Evolutionary conservation across 495 filamentous ascomycete species (phyloP), one percentile per base, ranked within the genome.

Genomic region (Lepidopterella palustris): DNA sequence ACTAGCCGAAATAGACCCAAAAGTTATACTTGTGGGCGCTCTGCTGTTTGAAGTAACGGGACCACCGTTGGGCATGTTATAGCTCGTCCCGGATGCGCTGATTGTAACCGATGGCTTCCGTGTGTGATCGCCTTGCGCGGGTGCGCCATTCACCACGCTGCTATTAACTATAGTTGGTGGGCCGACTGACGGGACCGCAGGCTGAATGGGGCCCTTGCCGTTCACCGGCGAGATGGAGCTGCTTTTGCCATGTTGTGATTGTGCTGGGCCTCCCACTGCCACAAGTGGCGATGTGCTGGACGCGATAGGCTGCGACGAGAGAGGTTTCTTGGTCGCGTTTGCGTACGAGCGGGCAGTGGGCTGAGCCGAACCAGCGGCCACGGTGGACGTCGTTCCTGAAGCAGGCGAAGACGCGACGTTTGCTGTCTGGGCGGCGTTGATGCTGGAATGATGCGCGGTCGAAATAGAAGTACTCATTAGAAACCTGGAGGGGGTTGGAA

Each of bases 91-190:
- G 60, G 85, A 82, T 50, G 89, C 85, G 68, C 80, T 90, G 75
- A 96, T 95, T 56, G 89, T 93, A 58, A 96, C 87, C 3, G 90
- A 92, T 55, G 84, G 84, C 75, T 93, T 93, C 59, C 88, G 82
- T 61, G 75, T 80, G 76, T 97, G 92, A 61, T 92, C 87, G 57
- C 73, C 76, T 18, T 68, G 49, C 49, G 75, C 70, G 50, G 84
- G 80, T 67, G 84, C 79, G 51, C 79, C 71, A 68, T 77, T 78
- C 47, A 84, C 76, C 60, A 77, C 81, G 62, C 83, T 83, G 67
- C 85, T 83, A 77, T 85, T 87, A 58, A 85, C 82, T 54, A 85
- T 82, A 69, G 80, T 78, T 5, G 75, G 67, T 23, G 71, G 61
- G 48, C 78, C 77, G 55, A 72, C 61, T 52, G 73, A 67, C 55